Conservation (phyloP, 306 rosid species). For the Chamaecrista fasciculata region DNA sequence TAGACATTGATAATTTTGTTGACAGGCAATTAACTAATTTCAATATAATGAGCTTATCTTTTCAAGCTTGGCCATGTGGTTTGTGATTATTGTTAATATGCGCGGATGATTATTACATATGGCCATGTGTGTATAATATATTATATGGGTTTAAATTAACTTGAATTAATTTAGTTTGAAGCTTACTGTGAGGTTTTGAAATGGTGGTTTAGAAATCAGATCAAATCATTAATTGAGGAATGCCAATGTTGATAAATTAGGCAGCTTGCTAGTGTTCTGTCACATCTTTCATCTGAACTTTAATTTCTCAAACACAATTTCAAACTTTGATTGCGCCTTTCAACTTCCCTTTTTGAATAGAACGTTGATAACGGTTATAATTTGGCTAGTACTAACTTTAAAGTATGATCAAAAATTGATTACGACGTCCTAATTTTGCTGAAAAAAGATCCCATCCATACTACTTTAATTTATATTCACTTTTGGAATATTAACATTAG, state of each 20-base stretch:
- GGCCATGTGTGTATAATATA: too few relatives aligned
- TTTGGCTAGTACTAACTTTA: not conserved
- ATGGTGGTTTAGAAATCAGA: not conserved
- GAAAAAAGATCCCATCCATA: too few relatives aligned
- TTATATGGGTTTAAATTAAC: not conserved
- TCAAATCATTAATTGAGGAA: not conserved
- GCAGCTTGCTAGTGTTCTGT: not conserved
- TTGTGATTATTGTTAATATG: not conserved
- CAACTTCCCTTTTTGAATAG: too few relatives aligned
- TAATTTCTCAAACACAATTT: not conserved
- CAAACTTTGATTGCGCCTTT: not conserved
- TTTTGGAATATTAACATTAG: too few relatives aligned
- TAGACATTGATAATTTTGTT: not conserved
- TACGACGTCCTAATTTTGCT: not conserved
- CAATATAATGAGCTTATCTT: not conserved
- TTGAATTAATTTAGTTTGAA: too few relatives aligned
- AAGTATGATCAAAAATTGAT: not conserved
- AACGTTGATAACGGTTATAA: not conserved
- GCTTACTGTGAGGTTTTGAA: not conserved
- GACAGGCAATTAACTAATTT: not conserved
- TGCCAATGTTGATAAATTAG: not conserved
- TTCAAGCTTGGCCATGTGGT: conserved; percentile 4
- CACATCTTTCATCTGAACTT: not conserved
- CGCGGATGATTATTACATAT: too few relatives aligned
- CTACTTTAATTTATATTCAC: too few relatives aligned